Evolutionary conservation across 2,329 filamentous ascomycete species (phyloP), one percentile per base, ranked within the genome.

Genomic region (Cladosporium sp.): DNA sequence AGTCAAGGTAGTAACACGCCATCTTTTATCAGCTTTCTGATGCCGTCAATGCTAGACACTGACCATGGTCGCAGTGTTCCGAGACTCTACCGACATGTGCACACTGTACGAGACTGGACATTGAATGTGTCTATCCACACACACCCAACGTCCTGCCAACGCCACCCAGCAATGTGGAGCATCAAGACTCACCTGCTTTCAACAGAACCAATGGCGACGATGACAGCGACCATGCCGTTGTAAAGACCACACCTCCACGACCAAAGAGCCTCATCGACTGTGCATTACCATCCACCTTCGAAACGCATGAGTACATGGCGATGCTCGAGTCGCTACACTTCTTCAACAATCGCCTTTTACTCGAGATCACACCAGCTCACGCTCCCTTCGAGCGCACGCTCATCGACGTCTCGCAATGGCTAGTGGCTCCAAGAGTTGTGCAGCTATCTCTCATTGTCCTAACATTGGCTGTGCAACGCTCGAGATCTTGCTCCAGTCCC

Each of bases 331-430:
- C 57, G 12, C 34, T 59, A 0, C 36, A 59, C 38, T 59, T 44
- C 6, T 59, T 59, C 36, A 59, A 59, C 38, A 59, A 38, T 5
- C 24, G 57, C 26, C 57, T 59, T 7, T 5, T 59, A 14, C 57
- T 24, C 1, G n/a, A 44, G n/a, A 38, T 59, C 24, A 26, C 57
- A 3, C 57, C 57, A 11, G 57, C 57, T 1, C 57, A 59, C 14
- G n/a, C 57, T 44, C 57, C 57, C 14, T 59, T 59, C 36, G 36
- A 59, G 18, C 34, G 57, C 24, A 47, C 38, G 2, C 57, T 44
- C 38, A 59, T 59, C 14, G 34, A 26, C 24, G 57, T 32, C 3
- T 4, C 36, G 24, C n/a, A 28, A 59, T 59, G 57, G 36, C 38
- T 59, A 10, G 12, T n/a, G 28, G 57, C 57, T 21, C 57, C 57